These are phyloP conservation scores for Talaromyces stipitatus DNA, from an alignment of 495 filamentous ascomycete species.

Conservation along the genomic window DNA sequence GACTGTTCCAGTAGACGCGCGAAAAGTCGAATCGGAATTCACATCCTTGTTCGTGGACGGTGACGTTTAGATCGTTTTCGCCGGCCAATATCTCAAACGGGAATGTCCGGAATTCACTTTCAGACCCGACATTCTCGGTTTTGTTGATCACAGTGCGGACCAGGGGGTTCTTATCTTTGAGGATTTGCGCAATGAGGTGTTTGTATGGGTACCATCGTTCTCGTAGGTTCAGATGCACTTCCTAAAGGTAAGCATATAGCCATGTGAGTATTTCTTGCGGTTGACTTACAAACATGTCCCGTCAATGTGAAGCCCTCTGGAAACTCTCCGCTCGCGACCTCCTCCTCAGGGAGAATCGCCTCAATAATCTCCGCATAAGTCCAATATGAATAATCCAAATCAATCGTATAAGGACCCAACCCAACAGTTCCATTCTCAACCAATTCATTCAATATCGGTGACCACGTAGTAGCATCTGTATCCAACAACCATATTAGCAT, in stretches of 20 bases:
- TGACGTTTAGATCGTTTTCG: slow-evolving; percentile 69
- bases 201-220: slow-evolving; percentile 75
- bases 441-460: slow-evolving; percentile 56
- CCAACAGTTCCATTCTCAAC: slow-evolving; percentile 56
- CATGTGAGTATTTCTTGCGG: not conserved
- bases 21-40: slow-evolving; percentile 46
- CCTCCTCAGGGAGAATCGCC: slow-evolving; percentile 63
- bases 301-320: slow-evolving; percentile 81
- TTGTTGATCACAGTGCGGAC: slow-evolving; percentile 95
- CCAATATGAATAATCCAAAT: slow-evolving; percentile 81
- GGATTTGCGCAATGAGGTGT: slow-evolving; percentile 68
- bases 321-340: slow-evolving; percentile 53
- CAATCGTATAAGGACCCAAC: slow-evolving; percentile 65
- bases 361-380: slow-evolving; percentile 76
- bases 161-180: slow-evolving; percentile 77
- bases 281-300: slow-evolving; percentile 70
- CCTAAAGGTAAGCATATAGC: not conserved
- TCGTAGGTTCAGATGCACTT: slow-evolving; percentile 84
- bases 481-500: slow-evolving; percentile 14
- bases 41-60: slow-evolving; percentile 49
- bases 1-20: slow-evolving; percentile 96
- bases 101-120: slow-evolving; percentile 87
- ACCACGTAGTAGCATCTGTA: slow-evolving; percentile 73
- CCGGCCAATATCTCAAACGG: slow-evolving; percentile 86
- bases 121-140: slow-evolving; percentile 72